Evolutionary conservation across 169 alveolate species (phyloP).

Genomic region (Plasmodium relictum): DNA sequence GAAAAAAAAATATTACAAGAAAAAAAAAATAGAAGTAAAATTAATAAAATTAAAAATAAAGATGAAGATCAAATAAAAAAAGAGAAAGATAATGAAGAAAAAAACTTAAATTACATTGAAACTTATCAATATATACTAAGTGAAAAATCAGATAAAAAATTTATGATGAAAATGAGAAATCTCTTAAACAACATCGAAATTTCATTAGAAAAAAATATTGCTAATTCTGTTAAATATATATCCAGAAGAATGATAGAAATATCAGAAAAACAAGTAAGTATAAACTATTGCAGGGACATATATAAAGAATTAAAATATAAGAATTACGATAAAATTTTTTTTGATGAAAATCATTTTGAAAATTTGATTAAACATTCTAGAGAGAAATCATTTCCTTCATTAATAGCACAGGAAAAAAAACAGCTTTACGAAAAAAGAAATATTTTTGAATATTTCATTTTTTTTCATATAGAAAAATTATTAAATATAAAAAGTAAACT

Average conservation of each 20-base stretch:
- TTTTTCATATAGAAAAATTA: conserved; percentile 24
- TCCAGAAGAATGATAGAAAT: conserved; percentile 12
- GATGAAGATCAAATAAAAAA: not conserved
- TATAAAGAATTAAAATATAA: conserved; percentile 5
- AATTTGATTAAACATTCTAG: conserved; percentile 2
- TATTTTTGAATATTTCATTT: conserved; percentile 14
- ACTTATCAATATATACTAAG: conserved; percentile 4
- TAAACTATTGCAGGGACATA: conserved; percentile 27
- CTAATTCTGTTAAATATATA: conserved; percentile 14
- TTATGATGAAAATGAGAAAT: not conserved
- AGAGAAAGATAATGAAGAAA: not conserved
- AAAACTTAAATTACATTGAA: not conserved
- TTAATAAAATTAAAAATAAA: not conserved
- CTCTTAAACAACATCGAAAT: conserved; percentile 2
- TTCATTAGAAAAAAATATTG: conserved; percentile 11
- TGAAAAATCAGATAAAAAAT: conserved; percentile 1
- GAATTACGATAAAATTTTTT: conserved; percentile 15
- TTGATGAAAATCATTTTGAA: conserved; percentile 22
- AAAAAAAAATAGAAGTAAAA: not conserved
- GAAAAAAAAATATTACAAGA: not conserved
- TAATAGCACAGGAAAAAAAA: conserved; percentile 13
- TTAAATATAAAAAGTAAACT: conserved; percentile 1
- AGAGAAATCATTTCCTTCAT: conserved; percentile 4
- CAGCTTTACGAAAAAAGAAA: conserved; percentile 9
- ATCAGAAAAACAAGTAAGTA: conserved; percentile 7